Evolutionary conservation across 2,329 filamentous ascomycete genomes (phyloP).

Genomic region (Talaromyces sp.): DNA sequence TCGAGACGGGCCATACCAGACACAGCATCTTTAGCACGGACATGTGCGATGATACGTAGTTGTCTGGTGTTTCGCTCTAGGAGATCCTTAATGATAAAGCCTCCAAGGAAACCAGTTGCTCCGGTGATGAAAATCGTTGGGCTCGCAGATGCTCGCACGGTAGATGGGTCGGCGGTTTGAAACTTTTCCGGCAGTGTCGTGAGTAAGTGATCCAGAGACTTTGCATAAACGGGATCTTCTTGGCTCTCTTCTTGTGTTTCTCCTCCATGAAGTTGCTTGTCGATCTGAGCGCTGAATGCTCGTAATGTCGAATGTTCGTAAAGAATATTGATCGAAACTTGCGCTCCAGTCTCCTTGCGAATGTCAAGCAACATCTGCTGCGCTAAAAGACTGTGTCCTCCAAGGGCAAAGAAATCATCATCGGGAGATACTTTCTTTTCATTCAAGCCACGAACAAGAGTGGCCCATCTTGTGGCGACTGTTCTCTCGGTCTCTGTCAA

Average conservation of each 20-base stretch:
- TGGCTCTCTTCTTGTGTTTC: constrained; percentile 48
- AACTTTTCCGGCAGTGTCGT: constrained; percentile 12
- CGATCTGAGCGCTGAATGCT: constrained; percentile 54
- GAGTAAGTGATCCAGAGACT: constrained; percentile 16
- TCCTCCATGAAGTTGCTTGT: constrained; percentile 43
- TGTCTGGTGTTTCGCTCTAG: constrained; percentile 57
- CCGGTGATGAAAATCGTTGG: constrained; percentile 78
- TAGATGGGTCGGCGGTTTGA: constrained; percentile 15
- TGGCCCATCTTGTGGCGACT: constrained; percentile 70
- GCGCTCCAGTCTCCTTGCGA: constrained; percentile 57
- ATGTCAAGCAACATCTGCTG: constrained; percentile 76
- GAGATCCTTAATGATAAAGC: constrained; percentile 73
- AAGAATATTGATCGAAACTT: constrained; percentile 68
- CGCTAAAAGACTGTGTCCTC: constrained; percentile 76
- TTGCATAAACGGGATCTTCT: constrained; percentile 28
- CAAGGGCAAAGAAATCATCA: constrained; percentile 72
- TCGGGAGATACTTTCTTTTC: constrained; percentile 63
- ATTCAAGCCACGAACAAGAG: constrained; percentile 64
- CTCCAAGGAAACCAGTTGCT: constrained; percentile 83
- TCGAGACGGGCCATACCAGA: constrained; percentile 63
- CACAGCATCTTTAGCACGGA: constrained; percentile 60
- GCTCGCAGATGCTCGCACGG: constrained; percentile 19
- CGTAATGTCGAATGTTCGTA: constrained; percentile 63
- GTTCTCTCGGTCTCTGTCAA: constrained; percentile 59
- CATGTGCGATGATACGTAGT: constrained; percentile 68